phyloP scores from a whole-genome alignment of 139 green algal genomes.

The Chloropicon primus region DNA sequence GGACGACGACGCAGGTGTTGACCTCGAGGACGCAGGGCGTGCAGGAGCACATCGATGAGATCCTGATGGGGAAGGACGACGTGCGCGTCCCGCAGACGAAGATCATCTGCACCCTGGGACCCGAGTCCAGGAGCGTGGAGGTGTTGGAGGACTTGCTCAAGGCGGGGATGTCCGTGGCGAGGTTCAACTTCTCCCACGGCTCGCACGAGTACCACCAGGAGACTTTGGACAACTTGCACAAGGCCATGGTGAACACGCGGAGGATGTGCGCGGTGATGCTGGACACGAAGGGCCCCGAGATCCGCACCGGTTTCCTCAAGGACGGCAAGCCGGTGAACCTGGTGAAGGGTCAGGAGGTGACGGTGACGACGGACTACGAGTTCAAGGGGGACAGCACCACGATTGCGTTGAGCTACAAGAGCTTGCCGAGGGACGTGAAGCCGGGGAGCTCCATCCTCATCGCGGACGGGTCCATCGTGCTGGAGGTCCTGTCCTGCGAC shows the following conservation, averaged over 20 bases:
- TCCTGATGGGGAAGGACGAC: neutral
- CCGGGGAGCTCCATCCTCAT: conserved; percentile 74
- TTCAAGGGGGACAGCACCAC: conserved; percentile 52
- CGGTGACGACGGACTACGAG: conserved; percentile 87
- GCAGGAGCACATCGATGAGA: neutral
- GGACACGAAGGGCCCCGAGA: conserved; percentile 97
- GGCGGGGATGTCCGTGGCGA: conserved; percentile 82
- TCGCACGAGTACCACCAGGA: conserved; percentile 94
- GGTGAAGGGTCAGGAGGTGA: conserved; percentile 46
- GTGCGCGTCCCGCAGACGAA: conserved; percentile 35
- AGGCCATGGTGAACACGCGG: conserved; percentile 68
- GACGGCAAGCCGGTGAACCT: conserved; percentile 62
- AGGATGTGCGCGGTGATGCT: conserved; percentile 97
- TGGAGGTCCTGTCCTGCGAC: conserved; percentile 77
- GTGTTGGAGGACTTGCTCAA: conserved; percentile 75
- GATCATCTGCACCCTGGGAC: conserved; percentile 91
- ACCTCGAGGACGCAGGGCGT: neutral
- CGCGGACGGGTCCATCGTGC: conserved; percentile 88
- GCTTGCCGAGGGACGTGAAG: conserved; percentile 49
- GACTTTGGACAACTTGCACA: conserved; percentile 80
- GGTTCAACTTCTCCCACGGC: conserved; percentile 96
- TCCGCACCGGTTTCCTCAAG: conserved; percentile 87
- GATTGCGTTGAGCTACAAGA: conserved; percentile 70
- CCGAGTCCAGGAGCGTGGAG: conserved; percentile 54
- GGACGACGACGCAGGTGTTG: neutral